phyloP scores from a whole-genome alignment of 306 rosid species.

The Glycine latifolia region DNA sequence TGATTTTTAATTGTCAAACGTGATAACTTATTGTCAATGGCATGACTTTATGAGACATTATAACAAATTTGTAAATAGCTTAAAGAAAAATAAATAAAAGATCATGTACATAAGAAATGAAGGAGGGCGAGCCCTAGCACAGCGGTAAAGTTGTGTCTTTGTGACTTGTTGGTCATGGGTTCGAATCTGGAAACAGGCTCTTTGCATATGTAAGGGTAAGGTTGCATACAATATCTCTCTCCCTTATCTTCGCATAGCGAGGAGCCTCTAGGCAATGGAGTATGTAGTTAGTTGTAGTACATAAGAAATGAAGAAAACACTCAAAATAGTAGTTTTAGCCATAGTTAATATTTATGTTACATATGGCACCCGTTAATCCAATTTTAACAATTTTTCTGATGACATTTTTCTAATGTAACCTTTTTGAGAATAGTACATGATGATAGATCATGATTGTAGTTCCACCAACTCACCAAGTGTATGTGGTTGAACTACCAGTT shows the following conservation, averaged over 20 bases:
- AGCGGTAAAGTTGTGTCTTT: no score
- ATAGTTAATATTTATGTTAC: not conserved
- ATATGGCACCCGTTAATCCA: not conserved
- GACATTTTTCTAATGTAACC: conserved; percentile 8
- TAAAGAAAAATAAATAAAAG: not conserved
- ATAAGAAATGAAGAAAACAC: not conserved
- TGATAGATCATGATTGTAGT: not conserved
- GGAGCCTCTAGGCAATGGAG: no score
- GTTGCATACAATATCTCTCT: no score
- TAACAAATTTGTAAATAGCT: not conserved
- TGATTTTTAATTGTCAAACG: not conserved
- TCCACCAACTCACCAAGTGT: conserved; percentile 3
- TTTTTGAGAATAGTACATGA: not conserved
- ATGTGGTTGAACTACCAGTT: conserved; percentile 1
- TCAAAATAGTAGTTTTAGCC: conserved; percentile 1
- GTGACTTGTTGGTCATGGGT: no score
- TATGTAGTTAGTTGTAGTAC: not conserved
- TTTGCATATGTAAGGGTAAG: no score
- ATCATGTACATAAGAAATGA: not conserved
- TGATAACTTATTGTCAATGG: not conserved
- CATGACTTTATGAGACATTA: not conserved
- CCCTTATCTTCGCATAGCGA: no score
- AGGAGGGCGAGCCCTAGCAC: not conserved
- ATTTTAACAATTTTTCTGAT: not conserved
- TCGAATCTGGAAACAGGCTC: no score